Conservation (phyloP, 2,329 filamentous ascomycete species). For the Nothophoma quercina region DNA sequence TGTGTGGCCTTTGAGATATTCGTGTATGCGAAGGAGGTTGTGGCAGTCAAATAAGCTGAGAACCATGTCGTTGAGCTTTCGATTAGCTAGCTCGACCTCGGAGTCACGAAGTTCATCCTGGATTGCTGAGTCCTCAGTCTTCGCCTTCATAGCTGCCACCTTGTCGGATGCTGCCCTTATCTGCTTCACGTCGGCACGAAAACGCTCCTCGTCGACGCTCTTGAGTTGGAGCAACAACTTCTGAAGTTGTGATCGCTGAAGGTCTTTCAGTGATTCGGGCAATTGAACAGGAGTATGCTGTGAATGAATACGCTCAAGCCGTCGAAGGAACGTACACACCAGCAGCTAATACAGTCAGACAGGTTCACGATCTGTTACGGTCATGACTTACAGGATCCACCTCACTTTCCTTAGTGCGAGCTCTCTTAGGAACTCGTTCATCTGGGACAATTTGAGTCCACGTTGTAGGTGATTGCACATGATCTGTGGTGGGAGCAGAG, state of each 20-base stretch:
- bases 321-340: neutral
- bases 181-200: neutral
- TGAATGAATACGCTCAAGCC: neutral
- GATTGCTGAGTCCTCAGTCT: neutral
- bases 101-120: neutral
- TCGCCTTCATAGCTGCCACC: neutral
- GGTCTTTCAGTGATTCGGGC: neutral
- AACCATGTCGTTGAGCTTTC: neutral
- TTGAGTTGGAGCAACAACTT: neutral
- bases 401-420: neutral
- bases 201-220: neutral
- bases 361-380: neutral
- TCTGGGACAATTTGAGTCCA: neutral
- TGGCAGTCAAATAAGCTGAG: neutral
- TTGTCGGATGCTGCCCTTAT: neutral
- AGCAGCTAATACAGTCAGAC: neutral
- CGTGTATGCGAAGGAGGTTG: neutral
- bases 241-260: neutral
- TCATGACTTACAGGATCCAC: neutral
- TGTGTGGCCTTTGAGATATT: neutral
- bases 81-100: neutral
- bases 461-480: neutral
- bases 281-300: neutral
- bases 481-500: neutral
- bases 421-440: neutral